Percentiles rank a stretch among this genome's conserved stretches.
These are phyloP conservation scores for Rubia yunnanensis DNA, from an alignment of 257 asterid genomes.

Conservation along the genomic window DNA sequence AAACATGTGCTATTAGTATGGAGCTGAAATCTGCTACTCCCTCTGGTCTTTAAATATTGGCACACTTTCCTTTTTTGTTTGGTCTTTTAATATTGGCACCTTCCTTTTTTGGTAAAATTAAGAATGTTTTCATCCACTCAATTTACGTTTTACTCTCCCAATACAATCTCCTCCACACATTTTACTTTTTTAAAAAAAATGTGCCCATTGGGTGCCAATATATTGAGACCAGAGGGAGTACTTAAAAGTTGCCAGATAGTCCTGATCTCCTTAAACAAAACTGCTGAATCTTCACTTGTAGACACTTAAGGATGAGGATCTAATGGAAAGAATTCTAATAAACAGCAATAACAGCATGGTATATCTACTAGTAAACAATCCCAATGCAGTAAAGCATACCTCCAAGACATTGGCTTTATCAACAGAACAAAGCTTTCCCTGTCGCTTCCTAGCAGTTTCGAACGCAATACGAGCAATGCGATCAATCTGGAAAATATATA, in stretches of 20 bases:
- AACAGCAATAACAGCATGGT: background rate
- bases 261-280: background rate
- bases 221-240: no score
- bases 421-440: conserved; percentile 87
- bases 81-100: no score
- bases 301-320: conserved; percentile 6
- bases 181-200: no score
- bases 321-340: background rate
- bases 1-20: background rate
- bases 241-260: background rate
- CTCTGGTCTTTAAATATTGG: no score
- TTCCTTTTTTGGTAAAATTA: no score
- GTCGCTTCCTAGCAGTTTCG: conserved; percentile 86
- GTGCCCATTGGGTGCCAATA: no score
- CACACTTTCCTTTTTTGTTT: no score
- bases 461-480: conserved; percentile 97
- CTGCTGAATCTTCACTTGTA: background rate
- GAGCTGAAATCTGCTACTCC: background rate
- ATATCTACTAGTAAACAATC: background rate
- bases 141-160: no score
- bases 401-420: conserved; percentile 99
- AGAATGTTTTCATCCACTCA: no score
- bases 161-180: no score
- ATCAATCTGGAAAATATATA: conserved; percentile 53
- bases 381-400: conserved; percentile 29